Base-by-base conservation (phyloP, 2,329 filamentous ascomycete species). In the Epichloe baconii region DNA sequence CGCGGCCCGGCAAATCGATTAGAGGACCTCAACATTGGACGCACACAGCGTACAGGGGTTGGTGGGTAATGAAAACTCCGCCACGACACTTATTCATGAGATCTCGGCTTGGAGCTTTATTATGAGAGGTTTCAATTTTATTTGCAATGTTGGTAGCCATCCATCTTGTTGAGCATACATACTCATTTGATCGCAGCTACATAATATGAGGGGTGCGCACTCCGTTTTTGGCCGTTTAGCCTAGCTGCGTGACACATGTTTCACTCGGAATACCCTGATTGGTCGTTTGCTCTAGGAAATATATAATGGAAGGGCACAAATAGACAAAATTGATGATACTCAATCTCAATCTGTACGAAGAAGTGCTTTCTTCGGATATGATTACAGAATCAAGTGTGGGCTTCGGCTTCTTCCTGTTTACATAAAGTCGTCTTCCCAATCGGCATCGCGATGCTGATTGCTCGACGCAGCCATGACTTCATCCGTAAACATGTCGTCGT, bases 391-490 rank as follows among this genome's bases (percentile, higher is more conserved):
- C 26, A 31, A 31, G 26, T 4, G 26, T 31, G 8, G 26, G 26
- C 26, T 26, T 26, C 8, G 26, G 26, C 26, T 26, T 26, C 26
- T 10, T 31, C 11, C 5, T 23, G 19, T 15, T 55, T 77, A 91
- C 88, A 95, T 94, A 63, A 98, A 98, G 63, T 98, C 91, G 53
- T 96, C 90, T 62, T 88, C 78, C 71, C 87, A 90, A 64, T 87
- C 74, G 53, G 82, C 79, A 55, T 78, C 76, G 14, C 88, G 79
- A 62, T 95, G 82, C 68, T 96, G 87, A 68, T 98, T 98, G 71
- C 84, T 95, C 51, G 82, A 81, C 21, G 68, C 71, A 43, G 81
- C 81, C 71, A 95, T 76, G 60, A 86, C 85, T 52, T 95, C 87
- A 50, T 94, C 88, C 4, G 79, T 81, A 67, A 95, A 89, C 50